Evolutionary conservation across 106 monocot genomes (phyloP).

Genomic region (Ottelia alismoides): DNA sequence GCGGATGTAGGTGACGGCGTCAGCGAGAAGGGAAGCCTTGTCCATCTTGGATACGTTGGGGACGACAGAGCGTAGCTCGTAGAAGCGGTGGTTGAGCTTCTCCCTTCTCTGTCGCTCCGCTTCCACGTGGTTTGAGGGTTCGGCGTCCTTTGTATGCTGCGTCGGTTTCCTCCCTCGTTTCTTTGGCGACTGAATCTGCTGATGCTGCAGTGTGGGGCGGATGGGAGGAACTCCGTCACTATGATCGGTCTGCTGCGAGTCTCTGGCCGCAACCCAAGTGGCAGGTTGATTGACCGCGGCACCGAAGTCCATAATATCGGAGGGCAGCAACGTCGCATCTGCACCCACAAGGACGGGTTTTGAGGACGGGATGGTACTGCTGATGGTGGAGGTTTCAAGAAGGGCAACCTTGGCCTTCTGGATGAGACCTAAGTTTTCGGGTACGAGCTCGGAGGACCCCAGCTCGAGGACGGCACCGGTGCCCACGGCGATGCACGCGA

Average conservation of each 20-base stretch:
- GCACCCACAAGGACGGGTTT: not conserved
- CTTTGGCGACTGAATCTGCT: not conserved
- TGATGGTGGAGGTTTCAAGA: not conserved
- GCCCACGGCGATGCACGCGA: slow-evolving; percentile 10
- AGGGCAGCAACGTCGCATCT: not conserved
- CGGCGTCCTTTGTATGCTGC: not conserved
- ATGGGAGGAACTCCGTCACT: not conserved
- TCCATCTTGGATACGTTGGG: slow-evolving; percentile 22
- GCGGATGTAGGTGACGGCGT: slow-evolving; percentile 25
- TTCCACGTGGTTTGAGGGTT: slow-evolving; percentile 15
- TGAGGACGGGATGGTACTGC: too few relatives aligned
- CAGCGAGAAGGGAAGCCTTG: slow-evolving; percentile 23
- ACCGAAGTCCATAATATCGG: not conserved
- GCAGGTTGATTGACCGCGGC: too few relatives aligned
- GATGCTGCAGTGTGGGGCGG: too few relatives aligned
- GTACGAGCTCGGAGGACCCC: slow-evolving; percentile 8
- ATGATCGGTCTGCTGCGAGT: slow-evolving; percentile 4
- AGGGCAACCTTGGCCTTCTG: slow-evolving; percentile 4
- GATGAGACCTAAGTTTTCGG: slow-evolving; percentile 6
- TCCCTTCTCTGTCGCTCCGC: slow-evolving; percentile 20
- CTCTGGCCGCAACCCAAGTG: not conserved
- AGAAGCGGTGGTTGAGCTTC: slow-evolving; percentile 29
- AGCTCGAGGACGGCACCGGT: slow-evolving; percentile 10
- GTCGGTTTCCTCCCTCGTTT: slow-evolving; percentile 1
- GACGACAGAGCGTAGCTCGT: slow-evolving; percentile 19